Evolutionary conservation across 1,284 basidiomycete genomes (phyloP).

Genomic region (Somion occarium): DNA sequence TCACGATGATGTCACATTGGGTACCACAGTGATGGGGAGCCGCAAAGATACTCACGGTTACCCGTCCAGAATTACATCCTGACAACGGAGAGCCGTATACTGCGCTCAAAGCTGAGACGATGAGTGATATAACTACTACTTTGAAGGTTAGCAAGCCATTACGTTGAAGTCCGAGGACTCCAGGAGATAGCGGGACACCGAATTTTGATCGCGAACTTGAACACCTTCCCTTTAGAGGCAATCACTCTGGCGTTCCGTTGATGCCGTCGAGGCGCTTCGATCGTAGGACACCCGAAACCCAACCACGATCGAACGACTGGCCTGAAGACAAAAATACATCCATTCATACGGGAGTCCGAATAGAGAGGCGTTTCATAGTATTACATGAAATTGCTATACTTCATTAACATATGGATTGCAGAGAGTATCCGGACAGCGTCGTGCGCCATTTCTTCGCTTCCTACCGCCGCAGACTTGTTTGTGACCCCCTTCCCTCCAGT

Average conservation of each 20-base stretch:
- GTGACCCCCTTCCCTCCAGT: too few species aligned
- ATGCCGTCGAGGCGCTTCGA: background rate
- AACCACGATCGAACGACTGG: too few species aligned
- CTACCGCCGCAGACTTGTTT: too few species aligned
- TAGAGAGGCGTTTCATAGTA: too few species aligned
- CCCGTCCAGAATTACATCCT: background rate
- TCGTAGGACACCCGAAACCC: too few species aligned
- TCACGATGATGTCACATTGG: background rate
- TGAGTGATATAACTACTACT: background rate
- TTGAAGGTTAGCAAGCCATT: background rate
- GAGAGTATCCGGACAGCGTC: too few species aligned
- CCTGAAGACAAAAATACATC: too few species aligned
- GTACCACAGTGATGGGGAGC: background rate
- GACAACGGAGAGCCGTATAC: background rate
- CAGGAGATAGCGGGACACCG: too few species aligned
- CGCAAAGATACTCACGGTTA: background rate
- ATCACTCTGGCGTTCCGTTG: background rate
- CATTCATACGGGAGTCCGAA: too few species aligned
- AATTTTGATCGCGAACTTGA: background rate
- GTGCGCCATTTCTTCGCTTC: too few species aligned
- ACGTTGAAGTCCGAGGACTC: background rate
- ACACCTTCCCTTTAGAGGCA: slow-evolving; percentile 1
- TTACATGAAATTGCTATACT: too few species aligned
- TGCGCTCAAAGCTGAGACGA: background rate
- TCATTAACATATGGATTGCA: too few species aligned